These are phyloP conservation scores for Cronartium quercuum DNA, from an alignment of 1,284 basidiomycete species.

Conservation along the genomic window DNA sequence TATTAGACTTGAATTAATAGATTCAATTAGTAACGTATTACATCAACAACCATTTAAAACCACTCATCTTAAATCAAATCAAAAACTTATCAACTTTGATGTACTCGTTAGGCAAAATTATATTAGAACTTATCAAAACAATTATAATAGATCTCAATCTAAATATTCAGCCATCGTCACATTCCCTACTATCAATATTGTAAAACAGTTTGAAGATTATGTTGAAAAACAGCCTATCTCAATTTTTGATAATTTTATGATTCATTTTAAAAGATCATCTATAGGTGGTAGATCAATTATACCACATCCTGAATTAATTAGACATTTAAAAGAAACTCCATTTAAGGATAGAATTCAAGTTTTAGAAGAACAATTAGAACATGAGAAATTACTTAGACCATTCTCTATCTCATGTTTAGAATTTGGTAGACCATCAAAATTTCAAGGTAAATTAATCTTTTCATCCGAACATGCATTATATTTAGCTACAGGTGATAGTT, in stretches of 20 bases:
- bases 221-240: neutral
- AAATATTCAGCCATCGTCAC: neutral
- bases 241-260: neutral
- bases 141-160: neutral
- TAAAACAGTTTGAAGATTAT: neutral
- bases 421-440: neutral
- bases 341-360: neutral
- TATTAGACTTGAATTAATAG: slow-evolving; percentile 4
- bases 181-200: neutral
- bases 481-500: neutral
- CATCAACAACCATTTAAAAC: neutral
- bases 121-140: neutral
- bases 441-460: neutral
- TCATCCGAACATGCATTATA: neutral
- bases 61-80: neutral
- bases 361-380: neutral
- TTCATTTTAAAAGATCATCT: neutral
- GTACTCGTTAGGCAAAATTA: neutral
- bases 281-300: neutral
- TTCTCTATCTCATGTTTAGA: neutral
- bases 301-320: neutral
- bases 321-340: neutral
- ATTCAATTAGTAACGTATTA: neutral
- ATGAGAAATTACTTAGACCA: neutral
- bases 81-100: neutral